phyloP scores from a whole-genome alignment of 768 basidiomycete genomes.

The Leccinum subgranulosum region DNA sequence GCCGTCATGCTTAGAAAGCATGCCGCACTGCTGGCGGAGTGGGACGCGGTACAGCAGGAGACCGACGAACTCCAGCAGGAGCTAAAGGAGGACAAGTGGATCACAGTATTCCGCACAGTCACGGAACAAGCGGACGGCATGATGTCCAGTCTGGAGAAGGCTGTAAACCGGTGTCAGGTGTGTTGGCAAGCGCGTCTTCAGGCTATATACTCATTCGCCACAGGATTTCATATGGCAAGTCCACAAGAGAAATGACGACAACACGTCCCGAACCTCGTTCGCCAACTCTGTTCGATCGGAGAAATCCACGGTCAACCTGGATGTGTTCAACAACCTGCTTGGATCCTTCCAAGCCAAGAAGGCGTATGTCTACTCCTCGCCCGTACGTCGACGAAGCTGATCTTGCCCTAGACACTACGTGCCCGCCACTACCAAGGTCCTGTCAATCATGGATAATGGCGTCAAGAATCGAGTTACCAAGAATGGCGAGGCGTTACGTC shows the following conservation, averaged over 20 bases:
- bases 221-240: constrained; percentile 89
- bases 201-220: constrained; percentile 1
- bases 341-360: constrained; percentile 87
- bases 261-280: constrained; percentile 39
- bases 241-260: constrained; percentile 54
- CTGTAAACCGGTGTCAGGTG: constrained; percentile 86
- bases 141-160: constrained; percentile 96
- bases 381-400: constrained; percentile 10
- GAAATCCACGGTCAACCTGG: constrained; percentile 50
- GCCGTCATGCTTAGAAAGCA: constrained; percentile 67
- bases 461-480: constrained; percentile 91
- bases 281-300: constrained; percentile 47
- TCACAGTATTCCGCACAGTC: constrained; percentile 91
- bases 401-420: constrained; percentile 73
- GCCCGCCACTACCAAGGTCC: constrained; percentile 88
- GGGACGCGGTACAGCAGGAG: constrained; percentile 78
- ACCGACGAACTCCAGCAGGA: constrained; percentile 84
- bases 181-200: constrained; percentile 20
- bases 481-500: constrained; percentile 91
- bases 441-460: constrained; percentile 92
- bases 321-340: constrained; percentile 62
- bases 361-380: constrained; percentile 49
- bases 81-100: constrained; percentile 95
- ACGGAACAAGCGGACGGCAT: constrained; percentile 95
- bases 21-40: constrained; percentile 67